These are phyloP conservation scores for Musa troglodytarum DNA, from an alignment of 176 grass and related monocot species.

Conservation along the genomic window DNA sequence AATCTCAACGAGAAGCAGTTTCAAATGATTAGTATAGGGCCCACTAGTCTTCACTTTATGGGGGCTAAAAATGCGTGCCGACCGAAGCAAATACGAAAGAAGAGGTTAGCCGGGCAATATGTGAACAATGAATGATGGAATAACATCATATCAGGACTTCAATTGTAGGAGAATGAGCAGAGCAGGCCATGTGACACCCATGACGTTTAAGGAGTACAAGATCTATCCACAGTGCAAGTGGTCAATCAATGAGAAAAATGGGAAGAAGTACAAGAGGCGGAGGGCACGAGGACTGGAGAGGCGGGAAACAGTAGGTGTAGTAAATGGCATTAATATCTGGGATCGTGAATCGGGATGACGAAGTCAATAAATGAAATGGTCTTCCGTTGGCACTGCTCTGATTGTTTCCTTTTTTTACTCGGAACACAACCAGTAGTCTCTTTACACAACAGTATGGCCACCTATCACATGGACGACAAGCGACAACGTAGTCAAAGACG, in stretches of 20 bases:
- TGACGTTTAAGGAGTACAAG: neutral
- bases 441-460: too few relatives aligned
- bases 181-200: neutral
- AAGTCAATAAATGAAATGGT: neutral
- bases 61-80: too few relatives aligned
- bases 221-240: neutral
- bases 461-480: too few relatives aligned
- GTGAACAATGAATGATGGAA: neutral
- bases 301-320: neutral
- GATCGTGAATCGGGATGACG: neutral
- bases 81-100: too few relatives aligned
- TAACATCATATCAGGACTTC: neutral
- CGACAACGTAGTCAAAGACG: too few relatives aligned
- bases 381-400: too few relatives aligned
- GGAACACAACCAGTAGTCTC: too few relatives aligned
- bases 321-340: conserved; percentile 2
- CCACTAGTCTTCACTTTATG: too few relatives aligned
- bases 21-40: too few relatives aligned
- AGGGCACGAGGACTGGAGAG: neutral
- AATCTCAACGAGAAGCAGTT: neutral
- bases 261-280: neutral
- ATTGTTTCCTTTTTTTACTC: too few relatives aligned
- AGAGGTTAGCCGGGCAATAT: neutral
- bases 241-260: neutral
- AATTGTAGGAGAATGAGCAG: neutral